Conservation (phyloP, 352 stramenopile species). For the Hyaloperonospora brassicae region DNA sequence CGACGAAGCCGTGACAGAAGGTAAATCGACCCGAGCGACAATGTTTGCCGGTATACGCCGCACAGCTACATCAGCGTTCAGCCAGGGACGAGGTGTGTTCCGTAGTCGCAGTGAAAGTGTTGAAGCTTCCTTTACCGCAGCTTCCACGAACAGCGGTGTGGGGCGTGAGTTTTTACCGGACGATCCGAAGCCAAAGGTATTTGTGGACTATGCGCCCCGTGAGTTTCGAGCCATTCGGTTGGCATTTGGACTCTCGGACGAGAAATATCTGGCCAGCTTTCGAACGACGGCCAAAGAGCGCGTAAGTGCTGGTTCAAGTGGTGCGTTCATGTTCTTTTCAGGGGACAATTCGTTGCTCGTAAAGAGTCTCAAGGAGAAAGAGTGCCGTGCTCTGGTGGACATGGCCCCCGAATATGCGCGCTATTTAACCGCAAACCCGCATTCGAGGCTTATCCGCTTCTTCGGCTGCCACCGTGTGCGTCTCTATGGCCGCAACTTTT, state of each 20-base stretch:
- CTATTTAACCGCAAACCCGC: slow-evolving; percentile 49
- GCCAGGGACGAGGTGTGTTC: slow-evolving; percentile 26
- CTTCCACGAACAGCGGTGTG: slow-evolving; percentile 7
- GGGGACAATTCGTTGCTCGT: slow-evolving; percentile 68
- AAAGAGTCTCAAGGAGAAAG: slow-evolving; percentile 71
- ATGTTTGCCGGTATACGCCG: slow-evolving; percentile 45
- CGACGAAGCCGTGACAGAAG: slow-evolving; percentile 12
- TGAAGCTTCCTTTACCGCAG: slow-evolving; percentile 4
- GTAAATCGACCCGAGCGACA: slow-evolving; percentile 21
- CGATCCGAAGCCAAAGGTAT: slow-evolving; percentile 57
- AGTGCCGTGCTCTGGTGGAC: slow-evolving; percentile 59
- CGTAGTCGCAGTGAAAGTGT: slow-evolving; percentile 21
- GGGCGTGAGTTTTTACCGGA: slow-evolving; percentile 26
- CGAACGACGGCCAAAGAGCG: slow-evolving; percentile 70
- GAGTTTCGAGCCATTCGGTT: slow-evolving; percentile 57
- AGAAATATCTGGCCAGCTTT: slow-evolving; percentile 67
- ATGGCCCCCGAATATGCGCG: slow-evolving; percentile 65
- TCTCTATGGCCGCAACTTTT: slow-evolving; percentile 75
- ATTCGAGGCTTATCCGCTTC: slow-evolving; percentile 75
- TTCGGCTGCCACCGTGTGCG: slow-evolving; percentile 78
- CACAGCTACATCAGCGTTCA: slow-evolving; percentile 34
- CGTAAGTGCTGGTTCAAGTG: slow-evolving; percentile 64
- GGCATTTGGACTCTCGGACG: slow-evolving; percentile 55
- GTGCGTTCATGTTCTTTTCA: slow-evolving; percentile 80
- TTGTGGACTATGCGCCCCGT: slow-evolving; percentile 64